Evolutionary conservation across 192 early-diverging fungal genomes (phyloP).

Genomic region (Umbelopsis ramanniana): DNA sequence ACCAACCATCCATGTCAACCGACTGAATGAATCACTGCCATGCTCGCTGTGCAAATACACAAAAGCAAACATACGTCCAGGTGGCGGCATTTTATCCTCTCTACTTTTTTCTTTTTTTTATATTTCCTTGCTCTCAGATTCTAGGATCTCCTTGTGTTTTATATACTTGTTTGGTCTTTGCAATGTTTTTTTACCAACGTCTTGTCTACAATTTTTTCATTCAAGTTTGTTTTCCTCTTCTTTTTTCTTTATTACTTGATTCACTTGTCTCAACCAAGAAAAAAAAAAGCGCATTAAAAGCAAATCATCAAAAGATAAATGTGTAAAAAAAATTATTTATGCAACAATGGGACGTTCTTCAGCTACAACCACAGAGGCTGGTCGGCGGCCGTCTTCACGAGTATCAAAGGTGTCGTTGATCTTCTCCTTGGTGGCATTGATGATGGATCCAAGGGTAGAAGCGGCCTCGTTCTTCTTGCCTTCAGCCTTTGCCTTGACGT

Average conservation of each 20-base stretch:
- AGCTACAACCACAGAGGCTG: background rate
- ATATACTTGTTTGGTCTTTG: no score
- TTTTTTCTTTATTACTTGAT: no score
- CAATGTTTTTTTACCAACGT: no score
- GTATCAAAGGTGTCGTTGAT: background rate
- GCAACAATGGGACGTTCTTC: background rate
- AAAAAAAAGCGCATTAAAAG: background rate
- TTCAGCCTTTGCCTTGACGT: background rate
- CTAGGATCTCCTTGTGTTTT: no score
- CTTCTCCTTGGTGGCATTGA: conserved; percentile 7
- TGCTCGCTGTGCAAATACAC: no score
- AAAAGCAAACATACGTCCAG: no score
- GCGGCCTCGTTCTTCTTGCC: background rate
- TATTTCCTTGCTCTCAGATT: no score
- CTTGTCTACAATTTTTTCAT: no score
- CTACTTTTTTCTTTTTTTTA: no score
- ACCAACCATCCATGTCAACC: conserved; percentile 2
- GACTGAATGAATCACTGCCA: background rate
- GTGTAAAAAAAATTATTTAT: background rate
- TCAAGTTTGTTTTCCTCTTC: no score
- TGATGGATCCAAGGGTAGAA: background rate
- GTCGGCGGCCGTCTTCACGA: background rate
- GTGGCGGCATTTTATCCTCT: no score
- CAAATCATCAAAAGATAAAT: background rate
- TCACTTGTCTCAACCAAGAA: background rate